Conservation (phyloP, 768 basidiomycete species). For the Suillus tomentosus region DNA sequence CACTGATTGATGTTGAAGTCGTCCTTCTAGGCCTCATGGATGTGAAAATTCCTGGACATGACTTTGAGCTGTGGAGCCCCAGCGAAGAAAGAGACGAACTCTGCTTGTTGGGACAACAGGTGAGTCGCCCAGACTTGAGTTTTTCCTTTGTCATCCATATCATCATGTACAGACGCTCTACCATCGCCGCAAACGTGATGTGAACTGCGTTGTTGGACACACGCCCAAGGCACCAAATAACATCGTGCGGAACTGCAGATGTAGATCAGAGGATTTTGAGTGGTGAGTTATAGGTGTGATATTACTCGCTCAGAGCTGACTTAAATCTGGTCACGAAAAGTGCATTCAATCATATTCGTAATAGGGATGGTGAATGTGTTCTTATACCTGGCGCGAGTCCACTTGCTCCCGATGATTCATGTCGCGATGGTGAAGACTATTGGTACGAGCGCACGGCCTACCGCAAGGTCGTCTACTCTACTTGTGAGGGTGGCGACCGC, state of each 20-base stretch:
- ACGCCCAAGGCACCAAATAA: constrained; percentile 53
- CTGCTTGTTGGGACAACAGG: constrained; percentile 93
- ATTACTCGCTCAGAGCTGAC: neutral
- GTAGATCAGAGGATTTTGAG: constrained; percentile 82
- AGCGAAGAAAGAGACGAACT: constrained; percentile 83
- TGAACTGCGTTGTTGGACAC: constrained; percentile 83
- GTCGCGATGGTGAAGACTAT: constrained; percentile 63
- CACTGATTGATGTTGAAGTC: constrained; percentile 3
- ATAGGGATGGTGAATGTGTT: constrained; percentile 73
- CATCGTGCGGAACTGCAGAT: constrained; percentile 72
- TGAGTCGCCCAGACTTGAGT: constrained; percentile 31
- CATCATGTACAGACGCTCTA: constrained; percentile 68
- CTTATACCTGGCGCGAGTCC: constrained; percentile 70
- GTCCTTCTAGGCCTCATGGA: constrained; percentile 61
- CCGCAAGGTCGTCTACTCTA: constrained; percentile 87
- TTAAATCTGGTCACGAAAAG: constrained; percentile 40
- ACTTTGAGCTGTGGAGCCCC: constrained; percentile 98
- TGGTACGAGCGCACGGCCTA: constrained; percentile 97
- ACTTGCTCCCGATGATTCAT: constrained; percentile 61
- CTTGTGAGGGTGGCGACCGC: constrained; percentile 79
- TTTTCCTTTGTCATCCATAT: constrained; percentile 2
- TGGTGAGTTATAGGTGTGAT: constrained; percentile 57
- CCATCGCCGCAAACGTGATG: constrained; percentile 79
- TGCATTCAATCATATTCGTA: constrained; percentile 87
- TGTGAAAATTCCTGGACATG: constrained; percentile 72